Conservation (phyloP, 2,329 filamentous ascomycete genomes). For the Ustulina deusta region DNA sequence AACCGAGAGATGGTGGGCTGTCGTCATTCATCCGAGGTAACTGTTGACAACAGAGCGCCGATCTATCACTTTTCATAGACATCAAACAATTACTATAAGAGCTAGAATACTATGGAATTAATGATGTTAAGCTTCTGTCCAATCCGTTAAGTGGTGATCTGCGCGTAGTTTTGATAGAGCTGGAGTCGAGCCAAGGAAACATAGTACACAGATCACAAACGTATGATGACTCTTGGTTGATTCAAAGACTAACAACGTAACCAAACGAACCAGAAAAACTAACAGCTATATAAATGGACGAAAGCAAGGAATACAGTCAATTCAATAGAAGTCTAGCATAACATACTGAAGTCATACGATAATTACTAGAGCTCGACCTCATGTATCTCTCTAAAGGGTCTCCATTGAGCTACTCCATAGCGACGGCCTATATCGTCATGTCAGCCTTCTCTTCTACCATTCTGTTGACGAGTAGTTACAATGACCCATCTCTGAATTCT, state of each 20-base stretch:
- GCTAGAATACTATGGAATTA: too few species aligned
- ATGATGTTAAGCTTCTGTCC: background rate
- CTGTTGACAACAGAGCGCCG: background rate
- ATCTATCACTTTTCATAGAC: background rate
- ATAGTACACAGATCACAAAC: too few species aligned
- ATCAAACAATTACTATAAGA: too few species aligned
- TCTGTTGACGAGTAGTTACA: background rate
- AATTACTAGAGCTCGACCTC: background rate
- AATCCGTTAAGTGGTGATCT: background rate
- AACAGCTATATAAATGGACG: too few species aligned
- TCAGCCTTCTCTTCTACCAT: too few species aligned
- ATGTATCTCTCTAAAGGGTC: background rate
- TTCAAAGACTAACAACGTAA: too few species aligned
- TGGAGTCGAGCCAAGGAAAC: too few species aligned
- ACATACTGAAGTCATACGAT: background rate
- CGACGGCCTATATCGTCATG: too few species aligned
- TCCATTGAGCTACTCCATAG: background rate
- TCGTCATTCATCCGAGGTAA: background rate
- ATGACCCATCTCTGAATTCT: background rate
- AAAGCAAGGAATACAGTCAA: background rate
- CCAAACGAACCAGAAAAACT: too few species aligned
- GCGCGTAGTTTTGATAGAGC: too few species aligned
- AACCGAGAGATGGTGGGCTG: background rate
- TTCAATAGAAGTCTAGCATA: background rate
- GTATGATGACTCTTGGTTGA: too few species aligned